These are phyloP conservation scores for Penicillium sclerotiorum DNA, from an alignment of 2,329 filamentous ascomycete species.

Conservation along the genomic window DNA sequence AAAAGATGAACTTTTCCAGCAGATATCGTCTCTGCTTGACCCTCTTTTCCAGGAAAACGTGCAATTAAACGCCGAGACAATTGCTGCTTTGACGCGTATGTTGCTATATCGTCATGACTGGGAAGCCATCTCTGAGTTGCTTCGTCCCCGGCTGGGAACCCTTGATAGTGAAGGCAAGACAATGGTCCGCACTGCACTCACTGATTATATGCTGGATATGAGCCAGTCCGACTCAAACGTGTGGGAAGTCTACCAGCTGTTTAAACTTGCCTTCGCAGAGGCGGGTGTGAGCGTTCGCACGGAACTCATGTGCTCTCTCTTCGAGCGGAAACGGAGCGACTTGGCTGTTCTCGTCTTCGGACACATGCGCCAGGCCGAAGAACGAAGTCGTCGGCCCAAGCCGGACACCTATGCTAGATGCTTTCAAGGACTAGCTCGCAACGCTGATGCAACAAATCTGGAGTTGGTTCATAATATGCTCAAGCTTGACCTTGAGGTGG, in stretches of 20 bases:
- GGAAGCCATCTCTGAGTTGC: conserved; percentile 77
- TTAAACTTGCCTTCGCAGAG: conserved; percentile 62
- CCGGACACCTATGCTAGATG: conserved; percentile 75
- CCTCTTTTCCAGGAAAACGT: conserved; percentile 71
- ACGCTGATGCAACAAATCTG: conserved; percentile 64
- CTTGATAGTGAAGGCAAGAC: conserved; percentile 61
- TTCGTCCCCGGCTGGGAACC: conserved; percentile 64
- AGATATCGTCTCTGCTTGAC: conserved; percentile 72
- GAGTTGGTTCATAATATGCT: conserved; percentile 87
- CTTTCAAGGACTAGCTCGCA: conserved; percentile 72
- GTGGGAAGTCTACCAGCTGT: conserved; percentile 64
- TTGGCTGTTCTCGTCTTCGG: conserved; percentile 87
- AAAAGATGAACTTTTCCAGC: conserved; percentile 65
- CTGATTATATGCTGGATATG: conserved; percentile 67
- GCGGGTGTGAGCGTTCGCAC: conserved; percentile 68
- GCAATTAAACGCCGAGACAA: conserved; percentile 72
- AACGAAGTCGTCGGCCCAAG: conserved; percentile 65
- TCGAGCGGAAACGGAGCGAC: conserved; percentile 73
- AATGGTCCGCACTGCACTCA: conserved; percentile 66
- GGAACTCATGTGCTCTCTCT: conserved; percentile 79
- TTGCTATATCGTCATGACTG: conserved; percentile 77
- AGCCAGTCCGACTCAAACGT: conserved; percentile 62
- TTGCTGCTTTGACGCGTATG: conserved; percentile 70
- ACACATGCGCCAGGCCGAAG: conserved; percentile 83
- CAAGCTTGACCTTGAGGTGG: conserved; percentile 83